Percentiles rank a stretch among this genome's conserved stretches.
These are phyloP conservation scores for Cyberlindnera euphorbiae DNA, from an alignment of 805 yeast species.

Conservation along the genomic window DNA sequence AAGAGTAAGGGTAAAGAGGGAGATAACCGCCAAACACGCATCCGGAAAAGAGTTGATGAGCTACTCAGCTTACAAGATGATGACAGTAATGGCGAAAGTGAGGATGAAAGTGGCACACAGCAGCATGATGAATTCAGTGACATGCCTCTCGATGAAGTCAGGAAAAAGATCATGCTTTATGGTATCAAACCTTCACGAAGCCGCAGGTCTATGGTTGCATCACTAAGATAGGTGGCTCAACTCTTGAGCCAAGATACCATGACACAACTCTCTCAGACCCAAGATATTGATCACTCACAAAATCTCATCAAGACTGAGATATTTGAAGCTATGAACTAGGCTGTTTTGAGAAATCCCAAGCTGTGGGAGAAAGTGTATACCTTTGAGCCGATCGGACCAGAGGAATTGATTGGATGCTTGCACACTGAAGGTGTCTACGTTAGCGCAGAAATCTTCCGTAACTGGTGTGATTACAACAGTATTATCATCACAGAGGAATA, in stretches of 20 bases:
- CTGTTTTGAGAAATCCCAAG: constrained; percentile 3
- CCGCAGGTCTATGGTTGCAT: constrained; percentile 17
- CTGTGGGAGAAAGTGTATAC: constrained; percentile 21
- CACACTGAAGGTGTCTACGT: constrained; percentile 8
- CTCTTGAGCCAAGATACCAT: constrained; percentile 17
- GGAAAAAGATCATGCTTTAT: constrained; percentile 20
- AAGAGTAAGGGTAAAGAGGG: too few species aligned
- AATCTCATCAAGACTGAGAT: constrained; percentile 21
- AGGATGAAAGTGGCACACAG: constrained; percentile 4
- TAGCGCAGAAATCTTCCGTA: constrained; percentile 12
- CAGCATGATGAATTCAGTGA: constrained; percentile 5
- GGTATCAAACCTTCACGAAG: constrained; percentile 25
- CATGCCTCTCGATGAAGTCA: constrained; percentile 19
- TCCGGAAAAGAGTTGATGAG: too few species aligned
- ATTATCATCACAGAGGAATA: constrained; percentile 19
- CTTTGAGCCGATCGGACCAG: constrained; percentile 19
- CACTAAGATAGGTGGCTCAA: constrained; percentile 14
- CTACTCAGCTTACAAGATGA: background rate
- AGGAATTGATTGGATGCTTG: constrained; percentile 6
- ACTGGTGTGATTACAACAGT: constrained; percentile 26
- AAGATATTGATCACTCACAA: constrained; percentile 19
- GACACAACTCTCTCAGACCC: constrained; percentile 15
- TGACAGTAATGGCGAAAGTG: constrained; percentile 8
- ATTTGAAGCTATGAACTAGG: constrained; percentile 15
- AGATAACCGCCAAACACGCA: too few species aligned